A percentile compares a stretch with the other conserved stretches of the same genome.
Conservation (phyloP, 2,329 filamentous ascomycete species). For the Fusarium xylarioides region DNA sequence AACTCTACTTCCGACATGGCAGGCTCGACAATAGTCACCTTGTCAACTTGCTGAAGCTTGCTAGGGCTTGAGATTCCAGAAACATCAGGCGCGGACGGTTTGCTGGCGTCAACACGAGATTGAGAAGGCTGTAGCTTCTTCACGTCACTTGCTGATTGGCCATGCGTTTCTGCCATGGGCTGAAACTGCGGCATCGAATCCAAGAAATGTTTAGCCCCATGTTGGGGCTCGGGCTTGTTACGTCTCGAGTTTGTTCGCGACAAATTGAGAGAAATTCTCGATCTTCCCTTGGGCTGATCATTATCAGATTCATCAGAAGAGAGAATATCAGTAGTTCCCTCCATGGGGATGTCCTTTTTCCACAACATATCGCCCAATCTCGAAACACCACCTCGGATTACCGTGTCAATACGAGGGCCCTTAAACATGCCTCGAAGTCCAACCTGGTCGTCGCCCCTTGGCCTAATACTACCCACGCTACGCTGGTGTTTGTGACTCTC, state of each 20-base stretch:
- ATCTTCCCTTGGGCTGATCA: constrained; percentile 53
- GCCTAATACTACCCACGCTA: constrained; percentile 60
- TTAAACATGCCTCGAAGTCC: constrained; percentile 76
- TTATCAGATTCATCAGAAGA: constrained; percentile 61
- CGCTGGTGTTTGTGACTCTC: constrained; percentile 60
- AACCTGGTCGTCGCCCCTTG: constrained; percentile 48
- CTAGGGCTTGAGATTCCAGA: constrained; percentile 52
- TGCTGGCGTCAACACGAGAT: constrained; percentile 58
- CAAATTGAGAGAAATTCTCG: constrained; percentile 47
- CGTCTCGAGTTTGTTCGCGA: constrained; percentile 49
- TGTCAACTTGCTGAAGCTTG: constrained; percentile 44
- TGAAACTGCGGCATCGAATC: constrained; percentile 63
- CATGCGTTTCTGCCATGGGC: constrained; percentile 44
- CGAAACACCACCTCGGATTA: constrained; percentile 69
- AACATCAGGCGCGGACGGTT: constrained; percentile 60
- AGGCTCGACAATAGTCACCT: constrained; percentile 38
- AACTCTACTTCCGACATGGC: constrained; percentile 54
- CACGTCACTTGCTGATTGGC: constrained; percentile 19
- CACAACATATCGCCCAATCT: constrained; percentile 66
- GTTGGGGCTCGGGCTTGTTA: constrained; percentile 44
- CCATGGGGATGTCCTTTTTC: constrained; percentile 57
- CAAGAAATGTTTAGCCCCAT: constrained; percentile 56
- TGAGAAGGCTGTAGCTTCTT: constrained; percentile 46
- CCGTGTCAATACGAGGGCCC: constrained; percentile 75
- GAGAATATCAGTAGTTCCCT: constrained; percentile 50